These are phyloP conservation scores for Gossypium herbaceum DNA, from an alignment of 345 rosid species.

Conservation along the genomic window DNA sequence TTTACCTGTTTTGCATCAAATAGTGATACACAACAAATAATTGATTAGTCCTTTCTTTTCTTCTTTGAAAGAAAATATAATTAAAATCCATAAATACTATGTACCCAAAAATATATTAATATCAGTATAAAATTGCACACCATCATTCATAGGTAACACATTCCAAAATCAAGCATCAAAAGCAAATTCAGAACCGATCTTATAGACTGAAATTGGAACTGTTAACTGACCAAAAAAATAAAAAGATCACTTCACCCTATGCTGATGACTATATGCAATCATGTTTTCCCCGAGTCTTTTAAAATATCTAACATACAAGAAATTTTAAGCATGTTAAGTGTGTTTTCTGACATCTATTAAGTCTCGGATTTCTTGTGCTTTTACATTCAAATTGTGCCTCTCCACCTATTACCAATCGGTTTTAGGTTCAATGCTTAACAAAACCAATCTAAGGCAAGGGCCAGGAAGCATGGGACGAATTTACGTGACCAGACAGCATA, in stretches of 20 bases:
- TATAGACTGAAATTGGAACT: neutral
- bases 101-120: neutral
- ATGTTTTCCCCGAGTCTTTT: neutral
- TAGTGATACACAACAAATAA: neutral
- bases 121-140: neutral
- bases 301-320: neutral
- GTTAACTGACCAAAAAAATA: too few species aligned
- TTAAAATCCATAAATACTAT: neutral
- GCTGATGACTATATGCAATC: neutral
- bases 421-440: too few species aligned
- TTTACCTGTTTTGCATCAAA: slow-evolving; percentile 46
- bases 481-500: neutral
- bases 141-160: neutral
- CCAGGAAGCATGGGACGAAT: neutral
- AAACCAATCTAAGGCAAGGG: neutral
- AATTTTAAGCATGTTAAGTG: neutral
- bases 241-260: neutral
- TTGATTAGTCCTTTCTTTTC: neutral
- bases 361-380: too few species aligned
- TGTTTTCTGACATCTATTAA: too few species aligned
- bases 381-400: too few species aligned
- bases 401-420: too few species aligned
- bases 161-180: slow-evolving; percentile 1
- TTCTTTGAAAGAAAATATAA: neutral
- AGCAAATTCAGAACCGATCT: neutral